A percentile compares a stretch with the other conserved stretches of the same genome.
phyloP scores from a whole-genome alignment of 129 eudicot genomes.

The Escallonia rubra region DNA sequence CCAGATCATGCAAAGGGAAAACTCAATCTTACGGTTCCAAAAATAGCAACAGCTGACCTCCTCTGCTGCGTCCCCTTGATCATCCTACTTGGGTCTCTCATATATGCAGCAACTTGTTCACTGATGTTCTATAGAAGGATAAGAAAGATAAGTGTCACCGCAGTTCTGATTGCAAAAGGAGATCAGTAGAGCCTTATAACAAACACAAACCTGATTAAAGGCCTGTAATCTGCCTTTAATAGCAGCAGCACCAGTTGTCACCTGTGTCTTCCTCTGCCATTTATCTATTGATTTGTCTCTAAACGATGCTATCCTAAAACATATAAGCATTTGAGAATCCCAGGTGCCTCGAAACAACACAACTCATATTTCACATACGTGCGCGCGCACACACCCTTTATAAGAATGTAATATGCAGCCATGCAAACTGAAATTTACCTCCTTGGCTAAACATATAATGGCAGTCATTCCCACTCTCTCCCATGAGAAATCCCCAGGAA shows the following conservation, averaged over 20 bases:
- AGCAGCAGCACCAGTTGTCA: conserved; percentile 79
- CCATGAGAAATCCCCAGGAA: too few species aligned
- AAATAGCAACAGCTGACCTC: conserved; percentile 60
- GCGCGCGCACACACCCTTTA: too few species aligned
- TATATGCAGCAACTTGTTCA: conserved; percentile 78
- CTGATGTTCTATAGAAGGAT: conserved; percentile 56
- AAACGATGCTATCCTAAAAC: conserved; percentile 48
- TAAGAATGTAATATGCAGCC: too few species aligned
- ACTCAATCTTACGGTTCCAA: conserved; percentile 64
- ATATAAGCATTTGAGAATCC: conserved; percentile 5
- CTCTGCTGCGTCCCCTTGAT: conserved; percentile 79
- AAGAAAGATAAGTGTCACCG: neutral
- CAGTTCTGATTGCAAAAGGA: neutral
- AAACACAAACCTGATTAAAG: conserved; percentile 63
- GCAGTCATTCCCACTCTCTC: too few species aligned
- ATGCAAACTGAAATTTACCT: too few species aligned
- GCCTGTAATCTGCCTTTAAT: conserved; percentile 67
- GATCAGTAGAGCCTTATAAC: conserved; percentile 6
- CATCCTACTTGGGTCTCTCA: conserved; percentile 98
- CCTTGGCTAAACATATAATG: too few species aligned
- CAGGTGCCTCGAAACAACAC: neutral
- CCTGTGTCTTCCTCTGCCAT: conserved; percentile 89
- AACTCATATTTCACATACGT: neutral
- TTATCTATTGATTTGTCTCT: conserved; percentile 79
- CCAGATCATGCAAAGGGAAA: neutral